phyloP scores from a whole-genome alignment of 1,284 basidiomycete genomes.

The Rhodotorula sp. region DNA sequence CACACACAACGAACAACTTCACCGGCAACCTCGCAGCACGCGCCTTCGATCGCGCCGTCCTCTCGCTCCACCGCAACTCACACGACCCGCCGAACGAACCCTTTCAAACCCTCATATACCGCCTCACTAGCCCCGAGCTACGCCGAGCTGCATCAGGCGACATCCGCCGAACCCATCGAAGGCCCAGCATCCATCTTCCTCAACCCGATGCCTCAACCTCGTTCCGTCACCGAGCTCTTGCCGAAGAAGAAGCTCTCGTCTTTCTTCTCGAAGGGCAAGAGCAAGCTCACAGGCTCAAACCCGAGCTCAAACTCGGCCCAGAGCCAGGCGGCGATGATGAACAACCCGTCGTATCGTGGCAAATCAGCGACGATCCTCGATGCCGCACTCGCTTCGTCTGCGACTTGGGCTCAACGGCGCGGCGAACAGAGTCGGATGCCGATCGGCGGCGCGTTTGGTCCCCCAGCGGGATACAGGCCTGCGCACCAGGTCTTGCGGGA shows the following conservation, averaged over 20 bases:
- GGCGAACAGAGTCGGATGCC: conserved; percentile 11
- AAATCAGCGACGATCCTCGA: conserved; percentile 21
- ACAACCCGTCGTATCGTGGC: conserved; percentile 1
- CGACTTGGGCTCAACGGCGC: conserved; percentile 20
- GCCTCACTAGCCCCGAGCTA: not conserved
- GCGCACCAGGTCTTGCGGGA: conserved; percentile 1
- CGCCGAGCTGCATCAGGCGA: not conserved
- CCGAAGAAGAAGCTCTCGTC: conserved; percentile 19
- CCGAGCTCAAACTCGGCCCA: not conserved
- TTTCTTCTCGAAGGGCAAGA: not conserved
- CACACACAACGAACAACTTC: not conserved
- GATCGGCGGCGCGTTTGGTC: not conserved
- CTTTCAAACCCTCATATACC: conserved; percentile 9
- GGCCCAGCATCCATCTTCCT: conserved; percentile 32
- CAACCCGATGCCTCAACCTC: conserved; percentile 12
- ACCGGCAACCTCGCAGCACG: not conserved
- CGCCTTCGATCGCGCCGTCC: conserved; percentile 10
- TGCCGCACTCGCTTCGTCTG: conserved; percentile 27
- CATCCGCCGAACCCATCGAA: not conserved
- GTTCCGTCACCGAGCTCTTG: conserved; percentile 17
- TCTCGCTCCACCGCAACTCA: not conserved
- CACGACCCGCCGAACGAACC: not conserved
- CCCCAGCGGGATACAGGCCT: not conserved
- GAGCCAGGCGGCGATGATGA: not conserved
- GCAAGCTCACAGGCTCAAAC: not conserved